Evolutionary conservation across 768 basidiomycete species (phyloP), one percentile per base, ranked within the genome.

Genomic region (Kwoniella pini): DNA sequence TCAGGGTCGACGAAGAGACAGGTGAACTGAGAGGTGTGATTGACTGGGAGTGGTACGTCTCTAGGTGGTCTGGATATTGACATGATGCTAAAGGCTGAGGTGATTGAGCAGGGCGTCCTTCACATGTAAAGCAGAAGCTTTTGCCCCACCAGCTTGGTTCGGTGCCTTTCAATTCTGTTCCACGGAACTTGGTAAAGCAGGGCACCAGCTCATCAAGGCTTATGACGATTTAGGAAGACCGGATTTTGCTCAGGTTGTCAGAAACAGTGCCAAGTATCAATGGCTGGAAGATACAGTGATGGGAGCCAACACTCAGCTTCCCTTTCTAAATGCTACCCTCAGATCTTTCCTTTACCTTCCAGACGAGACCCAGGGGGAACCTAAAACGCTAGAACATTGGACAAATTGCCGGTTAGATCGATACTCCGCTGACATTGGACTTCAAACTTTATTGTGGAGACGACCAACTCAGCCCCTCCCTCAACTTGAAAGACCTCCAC

Each of bases 31-130:
- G 58, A 2, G 64, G 65, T 12, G 63, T 75, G 36, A 72, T 79
- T 36, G 72, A 79, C 53, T 79, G 79, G 79, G 79, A 79, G 51
- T 75, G 67, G 67, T 65, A 21, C 36, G 67, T 53, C 7, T n/a
- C n/a, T n/a, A n/a, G n/a, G n/a, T n/a, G n/a, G n/a, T n/a, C n/a
- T n/a, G 15, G 33, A 36, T 7, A 7, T 36, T 36, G 7, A 7
- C 33, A 36, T 36, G 7, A 15, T 36, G 7, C 15, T 36, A 7
- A 15, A 7, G 33, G 33, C 33, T 7, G 15, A 7, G 33, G 7
- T 36, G 33, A 36, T 36, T 36, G 33, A 15, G 33, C 22, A 58
- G 56, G 56, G 56, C 56, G 3, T 49, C 33, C n/a, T 21, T 58
- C 13, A 46, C 38, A 3, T 58, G 30, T 3, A 58, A 58, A 39